Evolutionary conservation across 495 filamentous ascomycete species (phyloP).

Genomic region (Trichoderma reesei): DNA sequence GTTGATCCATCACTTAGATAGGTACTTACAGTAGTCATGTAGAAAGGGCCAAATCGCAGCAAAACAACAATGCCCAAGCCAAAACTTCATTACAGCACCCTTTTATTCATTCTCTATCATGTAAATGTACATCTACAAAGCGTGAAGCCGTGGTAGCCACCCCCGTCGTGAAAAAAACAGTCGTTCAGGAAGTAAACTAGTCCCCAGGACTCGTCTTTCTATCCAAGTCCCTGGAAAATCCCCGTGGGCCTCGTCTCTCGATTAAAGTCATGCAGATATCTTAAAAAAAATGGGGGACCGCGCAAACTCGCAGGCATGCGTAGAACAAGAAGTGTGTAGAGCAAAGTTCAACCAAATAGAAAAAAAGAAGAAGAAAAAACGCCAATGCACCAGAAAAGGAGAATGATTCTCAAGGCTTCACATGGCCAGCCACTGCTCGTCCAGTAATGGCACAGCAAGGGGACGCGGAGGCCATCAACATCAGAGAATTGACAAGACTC

Average conservation of each 20-base stretch:
- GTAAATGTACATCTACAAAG: conserved; percentile 6
- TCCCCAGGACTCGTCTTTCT: conserved; percentile 6
- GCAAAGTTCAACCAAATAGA: background rate
- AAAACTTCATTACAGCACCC: background rate
- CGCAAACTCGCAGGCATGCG: conserved; percentile 4
- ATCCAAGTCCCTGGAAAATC: background rate
- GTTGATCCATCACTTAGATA: no score
- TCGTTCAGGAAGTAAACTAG: conserved; percentile 5
- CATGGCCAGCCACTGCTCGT: background rate
- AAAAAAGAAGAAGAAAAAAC: conserved; percentile 3
- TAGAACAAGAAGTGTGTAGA: conserved; percentile 2
- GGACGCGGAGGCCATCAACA: background rate
- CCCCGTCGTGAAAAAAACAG: background rate
- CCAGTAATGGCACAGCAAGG: background rate
- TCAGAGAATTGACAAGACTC: conserved; percentile 1
- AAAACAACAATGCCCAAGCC: background rate
- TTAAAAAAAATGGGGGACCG: background rate
- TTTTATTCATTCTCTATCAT: conserved; percentile 4
- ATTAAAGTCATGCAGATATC: conserved; percentile 8
- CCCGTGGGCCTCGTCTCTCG: conserved; percentile 1
- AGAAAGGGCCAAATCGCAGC: no score
- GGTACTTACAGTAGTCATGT: no score
- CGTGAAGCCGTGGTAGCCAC: conserved; percentile 1
- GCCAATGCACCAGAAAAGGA: background rate
- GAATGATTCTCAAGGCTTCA: background rate